phyloP scores from a whole-genome alignment of 345 rosid genomes.

The Moringa oleifera region DNA sequence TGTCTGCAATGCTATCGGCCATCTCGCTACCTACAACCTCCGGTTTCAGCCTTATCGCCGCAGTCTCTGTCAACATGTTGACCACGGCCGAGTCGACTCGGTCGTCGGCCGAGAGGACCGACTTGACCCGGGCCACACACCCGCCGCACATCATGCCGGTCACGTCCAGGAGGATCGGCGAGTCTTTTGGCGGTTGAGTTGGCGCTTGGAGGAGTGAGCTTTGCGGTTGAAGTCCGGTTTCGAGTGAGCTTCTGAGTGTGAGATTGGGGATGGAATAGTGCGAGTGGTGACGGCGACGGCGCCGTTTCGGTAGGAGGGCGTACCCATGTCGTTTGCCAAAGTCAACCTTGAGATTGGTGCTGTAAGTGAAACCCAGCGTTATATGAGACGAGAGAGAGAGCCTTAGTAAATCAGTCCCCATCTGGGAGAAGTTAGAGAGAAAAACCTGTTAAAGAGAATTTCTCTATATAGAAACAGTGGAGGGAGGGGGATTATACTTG shows the following conservation, averaged over 20 bases:
- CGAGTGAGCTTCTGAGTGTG: constrained; percentile 39
- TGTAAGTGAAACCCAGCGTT: constrained; percentile 19
- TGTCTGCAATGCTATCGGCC: constrained; percentile 41
- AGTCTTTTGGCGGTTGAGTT: constrained; percentile 19
- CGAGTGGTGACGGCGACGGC: constrained; percentile 19
- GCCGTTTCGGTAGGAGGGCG: constrained; percentile 11
- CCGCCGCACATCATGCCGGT: constrained; percentile 95
- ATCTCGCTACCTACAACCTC: constrained; percentile 25
- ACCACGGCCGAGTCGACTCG: constrained; percentile 85
- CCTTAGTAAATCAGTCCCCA: constrained; percentile 44
- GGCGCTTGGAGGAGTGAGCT: constrained; percentile 16
- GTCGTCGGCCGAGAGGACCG: constrained; percentile 60
- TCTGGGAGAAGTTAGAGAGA: constrained; percentile 17
- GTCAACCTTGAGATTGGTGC: constrained; percentile 13
- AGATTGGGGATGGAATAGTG: constrained; percentile 17
- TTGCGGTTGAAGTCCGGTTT: constrained; percentile 33
- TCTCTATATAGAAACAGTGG: background rate
- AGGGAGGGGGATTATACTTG: background rate
- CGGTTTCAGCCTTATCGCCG: constrained; percentile 60
- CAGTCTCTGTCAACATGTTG: constrained; percentile 88
- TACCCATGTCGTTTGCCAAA: constrained; percentile 18
- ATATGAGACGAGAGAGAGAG: constrained; percentile 31
- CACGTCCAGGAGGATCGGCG: constrained; percentile 66
- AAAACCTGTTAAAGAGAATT: background rate
- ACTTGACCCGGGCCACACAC: constrained; percentile 80